Base-by-base conservation (phyloP, 2,329 filamentous ascomycete genomes). In the Sordariomycetes sp. region DNA sequence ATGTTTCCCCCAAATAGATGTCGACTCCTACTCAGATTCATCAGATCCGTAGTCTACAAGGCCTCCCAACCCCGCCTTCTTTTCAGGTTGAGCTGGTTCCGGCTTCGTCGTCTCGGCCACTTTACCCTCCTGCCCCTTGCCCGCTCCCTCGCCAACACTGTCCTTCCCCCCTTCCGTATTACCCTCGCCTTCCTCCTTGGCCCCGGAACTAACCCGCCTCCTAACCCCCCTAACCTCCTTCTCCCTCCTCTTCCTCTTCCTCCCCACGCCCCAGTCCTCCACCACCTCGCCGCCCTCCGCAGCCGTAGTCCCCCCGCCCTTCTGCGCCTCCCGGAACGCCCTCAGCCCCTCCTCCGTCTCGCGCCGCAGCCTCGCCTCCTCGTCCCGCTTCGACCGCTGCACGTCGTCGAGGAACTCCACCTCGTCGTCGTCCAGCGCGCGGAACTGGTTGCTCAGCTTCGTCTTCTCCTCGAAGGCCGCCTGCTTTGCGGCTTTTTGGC, bases 391-490 rank as follows among this genome's bases (percentile, higher is more conserved):
- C 57, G 72, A 71, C 56, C 75, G 76, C 54, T 74, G 65, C 46
- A 88, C 77, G 53, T 79, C 80, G 53, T 86, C 83, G 55, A 94
- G 72, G 63, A 90, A 93, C 22, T 87, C 88, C 55, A 88, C 78
- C 73, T 93, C 89, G 67, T 91, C 88, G 60, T 90, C 87, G 67
- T 93, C 86, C 34, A 94, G 77, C 3, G 86, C 78, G 46, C 86
- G 82, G 68, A 91, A 92, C 73, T 93, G 89, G 65, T 93, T 89
- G 66, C 83, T 82, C 57, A 93, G 75, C 62, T 80, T 80, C 62
- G 79, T 80, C 62, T 85, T 78, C 70, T 93, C 89, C 69, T 91
- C 89, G 69, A 91, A 90, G 10, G 86, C 88, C 22, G 89, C 88
- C 72, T 93, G 87, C 71, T 92, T 93, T 59, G 88, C 87, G 62